Conservation (phyloP, 1,284 basidiomycete genomes). For the Chondrostereum purpureum region DNA sequence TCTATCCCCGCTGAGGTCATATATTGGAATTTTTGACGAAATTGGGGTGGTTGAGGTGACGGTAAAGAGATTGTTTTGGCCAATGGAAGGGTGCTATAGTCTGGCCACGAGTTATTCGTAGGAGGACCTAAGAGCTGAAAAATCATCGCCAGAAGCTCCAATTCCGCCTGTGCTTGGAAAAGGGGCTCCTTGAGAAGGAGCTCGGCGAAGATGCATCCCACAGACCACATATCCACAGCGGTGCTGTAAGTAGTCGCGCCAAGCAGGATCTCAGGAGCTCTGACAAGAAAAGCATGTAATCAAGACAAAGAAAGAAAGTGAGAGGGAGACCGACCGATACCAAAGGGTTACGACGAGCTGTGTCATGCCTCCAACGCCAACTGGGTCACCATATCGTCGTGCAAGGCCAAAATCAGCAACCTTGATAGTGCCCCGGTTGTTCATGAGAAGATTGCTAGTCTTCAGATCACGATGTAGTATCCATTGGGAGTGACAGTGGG, state of each 20-base stretch:
- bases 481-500: slow-evolving; percentile 93
- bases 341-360: slow-evolving; percentile 97
- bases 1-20: slow-evolving; percentile 82
- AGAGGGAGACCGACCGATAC: slow-evolving; percentile 74
- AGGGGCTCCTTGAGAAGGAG: slow-evolving; percentile 89
- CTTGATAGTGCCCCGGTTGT: slow-evolving; percentile 97
- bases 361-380: slow-evolving; percentile 90
- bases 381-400: slow-evolving; percentile 90
- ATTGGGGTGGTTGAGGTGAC: slow-evolving; percentile 66
- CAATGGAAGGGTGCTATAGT: slow-evolving; percentile 71
- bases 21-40: slow-evolving; percentile 76
- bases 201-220: slow-evolving; percentile 99
- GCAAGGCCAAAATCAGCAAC: slow-evolving; percentile 98
- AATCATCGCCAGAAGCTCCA: slow-evolving; percentile 90
- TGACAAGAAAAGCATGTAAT: slow-evolving; percentile 26
- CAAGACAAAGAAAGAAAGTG: slow-evolving; percentile 3
- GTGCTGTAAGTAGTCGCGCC: slow-evolving; percentile 93
- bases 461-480: slow-evolving; percentile 97
- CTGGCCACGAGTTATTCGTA: slow-evolving; percentile 82
- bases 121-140: slow-evolving; percentile 91
- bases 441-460: slow-evolving; percentile 97
- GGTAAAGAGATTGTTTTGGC: slow-evolving; percentile 76
- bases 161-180: slow-evolving; percentile 93
- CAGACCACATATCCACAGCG: slow-evolving; percentile 97
- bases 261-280: slow-evolving; percentile 92